phyloP scores from a whole-genome alignment of 2,329 filamentous ascomycete genomes.

The Peltaster fructicola region DNA sequence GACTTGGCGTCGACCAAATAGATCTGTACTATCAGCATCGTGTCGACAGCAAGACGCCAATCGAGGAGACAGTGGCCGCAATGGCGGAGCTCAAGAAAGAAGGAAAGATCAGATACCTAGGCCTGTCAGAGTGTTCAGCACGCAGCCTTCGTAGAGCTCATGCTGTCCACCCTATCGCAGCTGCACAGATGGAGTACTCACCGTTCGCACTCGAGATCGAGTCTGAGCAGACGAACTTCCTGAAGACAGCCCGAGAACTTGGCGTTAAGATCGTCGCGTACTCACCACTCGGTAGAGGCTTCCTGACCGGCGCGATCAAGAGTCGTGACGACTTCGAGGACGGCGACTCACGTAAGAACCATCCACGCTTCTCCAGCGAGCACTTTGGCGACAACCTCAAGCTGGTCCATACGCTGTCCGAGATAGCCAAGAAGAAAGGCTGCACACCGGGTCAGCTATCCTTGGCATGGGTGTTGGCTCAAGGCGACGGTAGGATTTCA shows the following conservation, averaged over 20 bases:
- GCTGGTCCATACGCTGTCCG: slow-evolving; percentile 13
- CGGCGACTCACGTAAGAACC: slow-evolving; percentile 12
- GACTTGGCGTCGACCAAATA: slow-evolving; percentile 22
- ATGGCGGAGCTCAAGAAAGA: slow-evolving; percentile 30
- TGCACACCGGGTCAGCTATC: slow-evolving; percentile 15
- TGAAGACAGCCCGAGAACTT: slow-evolving; percentile 30
- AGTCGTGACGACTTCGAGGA: slow-evolving; percentile 20
- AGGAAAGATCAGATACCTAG: slow-evolving; percentile 37
- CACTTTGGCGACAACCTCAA: slow-evolving; percentile 17
- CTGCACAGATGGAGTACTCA: slow-evolving; percentile 37
- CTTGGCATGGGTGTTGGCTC: slow-evolving; percentile 16
- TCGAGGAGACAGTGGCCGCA: slow-evolving; percentile 27
- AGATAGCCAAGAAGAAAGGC: slow-evolving; percentile 15
- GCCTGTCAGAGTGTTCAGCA: slow-evolving; percentile 32
- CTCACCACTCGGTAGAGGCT: slow-evolving; percentile 23
- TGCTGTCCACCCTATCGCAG: slow-evolving; percentile 31
- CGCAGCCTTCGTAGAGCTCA: slow-evolving; percentile 32
- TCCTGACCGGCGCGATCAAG: slow-evolving; percentile 27
- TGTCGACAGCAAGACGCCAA: slow-evolving; percentile 24
- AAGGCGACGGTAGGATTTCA: slow-evolving; percentile 12
- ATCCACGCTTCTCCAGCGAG: slow-evolving; percentile 15
- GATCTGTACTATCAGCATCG: slow-evolving; percentile 30
- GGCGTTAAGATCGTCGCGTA: slow-evolving; percentile 26
- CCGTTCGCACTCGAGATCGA: slow-evolving; percentile 35
- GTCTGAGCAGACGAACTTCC: slow-evolving; percentile 20